Base-by-base conservation (phyloP, 2,329 filamentous ascomycete species). In the Simplicillium aogashimaense region DNA sequence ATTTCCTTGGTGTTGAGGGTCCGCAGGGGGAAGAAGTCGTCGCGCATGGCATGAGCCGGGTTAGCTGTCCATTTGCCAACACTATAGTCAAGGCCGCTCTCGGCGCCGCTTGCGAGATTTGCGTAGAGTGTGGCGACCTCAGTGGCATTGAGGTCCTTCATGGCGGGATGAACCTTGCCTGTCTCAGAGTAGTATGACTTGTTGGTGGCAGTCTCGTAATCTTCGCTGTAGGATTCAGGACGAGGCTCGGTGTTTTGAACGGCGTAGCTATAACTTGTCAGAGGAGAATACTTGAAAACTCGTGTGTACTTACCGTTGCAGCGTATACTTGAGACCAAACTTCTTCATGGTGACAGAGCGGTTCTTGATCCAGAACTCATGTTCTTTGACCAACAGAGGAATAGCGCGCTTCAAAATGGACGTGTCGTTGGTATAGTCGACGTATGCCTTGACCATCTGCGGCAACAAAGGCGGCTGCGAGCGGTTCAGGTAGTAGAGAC, bases 391-490 rank as follows among this genome's bases (percentile, higher is more conserved):
- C 5, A 84, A 57, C 4, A 83, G 59, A 2, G 79, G 79, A 31
- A 83, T 41, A 0, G 78, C 78, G 6, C 76, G 67, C 14, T 74
- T 65, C 0, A 83, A 60, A 17, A 83, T 70, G 35, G 65, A 69
- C 0, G 70, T 74, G 50, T 84, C 78, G 36, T 79, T 74, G 20
- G 78, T 82, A 52, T 81, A 70, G 43, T 81, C 69, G 29, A 83
- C 59, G 46, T 83, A 84, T 12, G 67, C 58, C 47, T 71, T 72
- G 39, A 83, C 71, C 79, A 84, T 84, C 54, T 77, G 73, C 2
- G 79, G 66, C 38, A 84, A 59, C 35, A 84, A 55, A 2, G 80
- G 80, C 14, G 79, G 80, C 56, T 83, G 79, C 2, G 77, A 81
- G 25, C 80, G 70, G 54, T 83, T 81, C 40, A 81, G 65, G 48